Conservation (phyloP, 106 monocot genomes). For the Platanthera zijinensis region DNA sequence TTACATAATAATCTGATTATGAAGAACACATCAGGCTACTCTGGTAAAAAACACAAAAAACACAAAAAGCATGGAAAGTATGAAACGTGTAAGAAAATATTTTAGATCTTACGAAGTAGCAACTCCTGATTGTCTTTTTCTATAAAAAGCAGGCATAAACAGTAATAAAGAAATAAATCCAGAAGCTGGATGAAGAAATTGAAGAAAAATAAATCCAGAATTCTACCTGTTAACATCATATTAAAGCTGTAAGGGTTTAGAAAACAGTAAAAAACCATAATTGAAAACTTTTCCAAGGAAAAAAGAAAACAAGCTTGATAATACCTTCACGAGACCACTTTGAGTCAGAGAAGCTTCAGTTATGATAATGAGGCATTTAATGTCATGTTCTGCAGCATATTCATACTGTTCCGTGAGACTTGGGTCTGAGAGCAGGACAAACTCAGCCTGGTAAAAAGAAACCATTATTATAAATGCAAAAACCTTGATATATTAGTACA, state of each 20-base stretch:
- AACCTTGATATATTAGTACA: not conserved
- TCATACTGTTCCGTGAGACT: slow-evolving; percentile 94
- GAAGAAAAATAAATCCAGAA: not conserved
- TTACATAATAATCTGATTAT: not conserved
- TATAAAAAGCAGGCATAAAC: not conserved
- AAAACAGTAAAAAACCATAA: not conserved
- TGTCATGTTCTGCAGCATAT: slow-evolving; percentile 92
- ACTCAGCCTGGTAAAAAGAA: slow-evolving; percentile 53
- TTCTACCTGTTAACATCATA: not conserved
- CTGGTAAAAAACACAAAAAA: too few relatives aligned
- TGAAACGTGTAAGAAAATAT: not conserved
- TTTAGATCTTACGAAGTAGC: not conserved
- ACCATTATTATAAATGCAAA: not conserved
- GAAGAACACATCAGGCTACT: too few relatives aligned
- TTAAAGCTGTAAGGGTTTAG: not conserved
- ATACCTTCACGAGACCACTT: slow-evolving; percentile 72
- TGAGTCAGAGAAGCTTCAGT: slow-evolving; percentile 81
- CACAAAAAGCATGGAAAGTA: not conserved
- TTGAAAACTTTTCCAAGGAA: not conserved
- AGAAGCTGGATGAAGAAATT: too few relatives aligned
- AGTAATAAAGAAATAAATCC: not conserved
- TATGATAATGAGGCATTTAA: slow-evolving; percentile 82
- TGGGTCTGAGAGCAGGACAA: slow-evolving; percentile 65
- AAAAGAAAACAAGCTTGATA: not conserved
- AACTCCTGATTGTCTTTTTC: not conserved